Conservation (phyloP, 306 rosid genomes). For the Trifolium repens region DNA sequence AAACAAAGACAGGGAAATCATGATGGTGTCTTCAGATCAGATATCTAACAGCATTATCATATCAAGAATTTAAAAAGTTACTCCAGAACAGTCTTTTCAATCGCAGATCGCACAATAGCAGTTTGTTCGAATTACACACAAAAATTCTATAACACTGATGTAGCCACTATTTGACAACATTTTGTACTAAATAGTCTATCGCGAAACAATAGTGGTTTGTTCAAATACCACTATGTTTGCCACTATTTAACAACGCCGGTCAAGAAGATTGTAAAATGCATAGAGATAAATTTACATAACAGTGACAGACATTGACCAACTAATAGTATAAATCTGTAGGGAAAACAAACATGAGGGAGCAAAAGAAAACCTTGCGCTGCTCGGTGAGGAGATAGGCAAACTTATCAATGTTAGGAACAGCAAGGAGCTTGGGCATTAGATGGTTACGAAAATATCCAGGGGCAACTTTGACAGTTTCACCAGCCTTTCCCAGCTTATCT, state of each 20-base stretch:
- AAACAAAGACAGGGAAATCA: constrained; percentile 25
- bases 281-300: constrained; percentile 4
- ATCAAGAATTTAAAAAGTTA: neutral
- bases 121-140: neutral
- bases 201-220: neutral
- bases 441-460: constrained; percentile 93
- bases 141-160: neutral
- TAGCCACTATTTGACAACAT: neutral
- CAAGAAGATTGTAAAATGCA: constrained; percentile 13
- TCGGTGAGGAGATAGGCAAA: constrained; percentile 73
- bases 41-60: constrained; percentile 4
- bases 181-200: neutral
- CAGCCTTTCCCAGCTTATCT: constrained; percentile 84
- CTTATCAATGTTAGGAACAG: constrained; percentile 89
- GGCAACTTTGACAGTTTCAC: constrained; percentile 89
- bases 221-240: neutral
- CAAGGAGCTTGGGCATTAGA: constrained; percentile 92
- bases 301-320: constrained; percentile 22
- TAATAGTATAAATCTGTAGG: neutral
- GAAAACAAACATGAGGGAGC: constrained; percentile 1
- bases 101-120: neutral
- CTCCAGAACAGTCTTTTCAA: constrained; percentile 10
- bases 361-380: constrained; percentile 68
- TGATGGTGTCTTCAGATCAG: neutral
- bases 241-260: neutral